These are phyloP conservation scores for Peribolospora kevripleyi DNA, from an alignment of 768 basidiomycete genomes.

Conservation along the genomic window DNA sequence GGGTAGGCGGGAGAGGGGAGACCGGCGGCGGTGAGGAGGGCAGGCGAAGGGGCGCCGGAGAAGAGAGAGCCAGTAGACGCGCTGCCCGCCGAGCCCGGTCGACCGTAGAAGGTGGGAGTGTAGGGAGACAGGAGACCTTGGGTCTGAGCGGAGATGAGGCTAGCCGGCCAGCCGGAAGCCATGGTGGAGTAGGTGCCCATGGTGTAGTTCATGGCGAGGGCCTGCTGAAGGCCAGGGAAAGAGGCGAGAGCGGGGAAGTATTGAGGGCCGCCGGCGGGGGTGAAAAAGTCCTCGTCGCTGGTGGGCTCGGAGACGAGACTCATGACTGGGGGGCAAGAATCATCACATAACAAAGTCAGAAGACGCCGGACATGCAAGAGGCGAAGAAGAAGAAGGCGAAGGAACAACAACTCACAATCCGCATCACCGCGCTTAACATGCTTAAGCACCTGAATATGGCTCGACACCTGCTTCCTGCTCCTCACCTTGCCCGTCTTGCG, in stretches of 20 bases:
- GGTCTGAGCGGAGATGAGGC: neutral
- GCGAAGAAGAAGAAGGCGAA: neutral
- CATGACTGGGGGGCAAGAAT: slow-evolving; percentile 8
- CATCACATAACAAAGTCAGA: neutral
- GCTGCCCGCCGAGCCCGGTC: neutral
- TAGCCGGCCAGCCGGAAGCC: neutral
- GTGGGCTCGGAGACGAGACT: slow-evolving; percentile 10
- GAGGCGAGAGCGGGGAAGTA: slow-evolving; percentile 8
- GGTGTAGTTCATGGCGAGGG: no score
- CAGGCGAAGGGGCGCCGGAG: neutral
- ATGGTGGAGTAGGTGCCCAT: no score
- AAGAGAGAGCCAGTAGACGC: neutral
- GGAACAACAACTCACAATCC: slow-evolving; percentile 7
- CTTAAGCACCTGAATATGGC: slow-evolving; percentile 20
- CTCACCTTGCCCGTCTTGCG: slow-evolving; percentile 15
- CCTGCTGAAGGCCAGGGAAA: neutral
- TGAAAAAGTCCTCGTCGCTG: slow-evolving; percentile 11
- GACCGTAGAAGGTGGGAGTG: slow-evolving; percentile 1
- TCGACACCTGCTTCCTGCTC: slow-evolving; percentile 19
- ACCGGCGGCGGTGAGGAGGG: neutral
- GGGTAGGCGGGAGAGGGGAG: neutral
- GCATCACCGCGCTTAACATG: slow-evolving; percentile 11
- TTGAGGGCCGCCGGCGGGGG: slow-evolving; percentile 3
- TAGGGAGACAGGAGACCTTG: neutral
- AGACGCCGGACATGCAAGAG: no score